These are phyloP conservation scores for Quercus cerris DNA, from an alignment of 306 rosid species.

Conservation along the genomic window DNA sequence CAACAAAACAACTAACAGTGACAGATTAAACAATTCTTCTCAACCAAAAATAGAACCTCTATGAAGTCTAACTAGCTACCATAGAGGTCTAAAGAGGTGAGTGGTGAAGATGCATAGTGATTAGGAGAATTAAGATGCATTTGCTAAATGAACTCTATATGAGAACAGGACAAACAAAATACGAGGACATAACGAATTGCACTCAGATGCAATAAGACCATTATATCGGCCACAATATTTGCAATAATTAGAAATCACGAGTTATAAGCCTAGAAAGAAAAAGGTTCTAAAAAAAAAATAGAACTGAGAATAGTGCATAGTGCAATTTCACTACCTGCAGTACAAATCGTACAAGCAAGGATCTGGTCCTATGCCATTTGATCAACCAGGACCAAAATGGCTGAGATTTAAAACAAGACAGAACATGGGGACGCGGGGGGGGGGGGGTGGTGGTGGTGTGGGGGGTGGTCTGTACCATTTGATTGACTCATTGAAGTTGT, in stretches of 20 bases:
- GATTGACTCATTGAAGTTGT: too few species aligned
- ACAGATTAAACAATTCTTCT: not conserved
- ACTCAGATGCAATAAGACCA: not conserved
- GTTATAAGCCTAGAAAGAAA: not conserved
- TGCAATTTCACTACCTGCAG: not conserved
- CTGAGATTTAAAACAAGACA: too few species aligned
- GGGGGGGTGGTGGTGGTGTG: too few species aligned
- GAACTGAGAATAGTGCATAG: not conserved
- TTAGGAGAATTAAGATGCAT: not conserved
- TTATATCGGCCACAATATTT: not conserved
- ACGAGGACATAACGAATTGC: not conserved
- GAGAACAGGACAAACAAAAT: not conserved
- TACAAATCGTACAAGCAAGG: too few species aligned
- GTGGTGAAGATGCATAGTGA: not conserved
- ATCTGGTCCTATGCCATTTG: too few species aligned
- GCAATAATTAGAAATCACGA: not conserved
- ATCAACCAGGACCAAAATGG: too few species aligned
- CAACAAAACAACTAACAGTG: not conserved
- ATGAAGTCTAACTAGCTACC: not conserved
- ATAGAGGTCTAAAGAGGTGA: not conserved
- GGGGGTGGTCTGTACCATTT: too few species aligned
- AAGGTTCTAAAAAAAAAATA: too few species aligned
- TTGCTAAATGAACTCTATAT: not conserved
- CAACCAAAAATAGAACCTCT: not conserved
- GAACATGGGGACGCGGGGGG: too few species aligned